Evolutionary conservation across 176 grass and related monocot genomes (phyloP), one percentile per base, ranked within the genome.

Genomic region (Eragrostis nindensis): DNA sequence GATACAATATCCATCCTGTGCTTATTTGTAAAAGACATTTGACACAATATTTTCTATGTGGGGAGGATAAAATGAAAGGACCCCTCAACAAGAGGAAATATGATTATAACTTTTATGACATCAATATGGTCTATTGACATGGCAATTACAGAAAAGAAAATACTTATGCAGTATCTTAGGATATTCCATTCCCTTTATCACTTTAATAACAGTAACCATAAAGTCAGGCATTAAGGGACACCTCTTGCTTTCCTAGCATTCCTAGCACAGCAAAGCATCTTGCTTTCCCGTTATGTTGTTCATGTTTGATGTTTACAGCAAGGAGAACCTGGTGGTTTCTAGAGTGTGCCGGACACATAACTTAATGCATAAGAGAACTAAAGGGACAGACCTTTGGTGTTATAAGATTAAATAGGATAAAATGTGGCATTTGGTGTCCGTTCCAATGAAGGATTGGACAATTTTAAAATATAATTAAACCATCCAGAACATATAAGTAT

Each of bases 41-140:
- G 40, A 70, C 22, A 77, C 39, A 74, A 63, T 25, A 48, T 29
- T 55, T 79, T 8, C 38, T 66, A 74, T 68, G 49, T 61, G 61
- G 27, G 29, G 41, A 57, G 67, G 61, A 13, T 68, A 68, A 29
- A 75, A 67, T 42, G 47, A 75, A 52, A 81, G 5, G 56, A 54
- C 12, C 7, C 39, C 16, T 80, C 59, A 69, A 60, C 14, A 69
- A n/a, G 43, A 49, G 46, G 52, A 74, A 68, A 22, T 7, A 11
- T 56, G 53, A 68, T 42, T 67, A 21, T 42, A 78, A 53, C 63
- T 21, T 63, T 29, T 43, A 39, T 16, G 52, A 18, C 75, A 56
- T 49, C 3, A 25, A 40, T 47, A 71, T 5, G 32, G 16, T n/a
- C 11, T 39, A 72, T 14, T 68, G 26, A 9, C 19, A 73, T 80